Base-by-base conservation (phyloP, 2,329 filamentous ascomycete genomes). In the Neonectria magnoliae region DNA sequence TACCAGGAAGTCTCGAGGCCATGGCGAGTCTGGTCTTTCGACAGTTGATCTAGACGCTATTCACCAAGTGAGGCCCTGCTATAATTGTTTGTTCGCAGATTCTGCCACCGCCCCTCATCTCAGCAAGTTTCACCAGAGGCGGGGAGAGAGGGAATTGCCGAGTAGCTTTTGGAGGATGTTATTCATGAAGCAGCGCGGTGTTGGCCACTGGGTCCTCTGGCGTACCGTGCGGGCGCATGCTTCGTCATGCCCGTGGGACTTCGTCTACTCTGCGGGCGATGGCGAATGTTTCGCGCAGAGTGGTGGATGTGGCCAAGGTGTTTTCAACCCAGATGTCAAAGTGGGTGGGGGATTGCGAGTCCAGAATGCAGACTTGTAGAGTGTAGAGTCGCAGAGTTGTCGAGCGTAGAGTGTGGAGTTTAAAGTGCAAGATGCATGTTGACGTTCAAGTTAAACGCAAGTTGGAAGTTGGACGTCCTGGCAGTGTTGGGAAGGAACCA, bases 11-110 rank as follows among this genome's bases (percentile, higher is more conserved):
- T 16, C 48, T 53, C 25, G 57, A 44, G 25, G 66, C 62, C 59
- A 57, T 38, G 41, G 62, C 57, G 67, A 45, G 60, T 54, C 29
- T 57, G 59, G 53, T 9, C 27, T 47, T 62, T 65, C 54, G 67
- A 64, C 53, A 60, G 55, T 44, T 52, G 44, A 50, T 62, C 11
- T 41, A 53, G 51, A 48, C n/a, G 20, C 14, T 44, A n/a, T 10
- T 44, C 20, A 14, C 25, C 25, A 36, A 52, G 20, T 38, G 36
- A 38, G 29, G 20, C 18, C 29, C 11, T 6, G 31, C 5, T n/a
- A 31, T 16, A 20, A n/a, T 33, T 18, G 36, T 8, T 38, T 48
- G 57, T 51, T 53, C 16, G 1, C 7, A 5, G 25, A 10, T 50
- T 31, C 25, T 31, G 14, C 47, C 47, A 50, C 47, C 18, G 47